Evolutionary conservation across 495 filamentous ascomycete species (phyloP).

Genomic region (Pyronema domesticum): DNA sequence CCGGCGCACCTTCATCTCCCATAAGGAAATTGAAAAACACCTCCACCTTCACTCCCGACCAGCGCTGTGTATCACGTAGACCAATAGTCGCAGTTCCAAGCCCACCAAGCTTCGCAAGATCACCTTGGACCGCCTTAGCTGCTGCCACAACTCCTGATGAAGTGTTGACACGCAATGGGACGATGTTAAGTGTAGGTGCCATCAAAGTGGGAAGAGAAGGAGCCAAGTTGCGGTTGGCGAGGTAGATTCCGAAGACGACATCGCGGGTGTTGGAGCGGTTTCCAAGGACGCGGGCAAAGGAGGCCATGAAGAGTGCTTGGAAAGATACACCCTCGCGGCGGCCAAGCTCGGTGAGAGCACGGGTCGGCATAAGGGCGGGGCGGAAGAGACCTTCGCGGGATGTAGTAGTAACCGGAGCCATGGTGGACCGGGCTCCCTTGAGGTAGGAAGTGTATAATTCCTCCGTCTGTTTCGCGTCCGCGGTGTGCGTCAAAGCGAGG

Average conservation of each 20-base stretch:
- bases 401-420: conserved; percentile 1
- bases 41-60: conserved; percentile 33
- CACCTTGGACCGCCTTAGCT: conserved; percentile 31
- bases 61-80: conserved; percentile 29
- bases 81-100: conserved; percentile 26
- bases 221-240: conserved; percentile 36
- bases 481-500: conserved; percentile 17
- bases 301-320: conserved; percentile 36
- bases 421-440: conserved; percentile 7
- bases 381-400: neutral
- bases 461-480: conserved; percentile 14
- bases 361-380: neutral
- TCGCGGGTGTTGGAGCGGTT: conserved; percentile 16
- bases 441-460: conserved; percentile 43
- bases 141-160: conserved; percentile 19
- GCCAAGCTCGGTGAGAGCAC: conserved; percentile 23
- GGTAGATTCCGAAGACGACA: conserved; percentile 37
- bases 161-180: conserved; percentile 30
- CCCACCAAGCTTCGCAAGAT: conserved; percentile 29
- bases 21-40: conserved; percentile 29
- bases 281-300: conserved; percentile 27
- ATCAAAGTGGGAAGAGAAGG: conserved; percentile 23
- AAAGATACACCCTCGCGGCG: conserved; percentile 28
- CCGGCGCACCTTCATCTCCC: neutral
- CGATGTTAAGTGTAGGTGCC: conserved; percentile 36